Evolutionary conservation across 1,284 basidiomycete genomes (phyloP).

Genomic region (Sparassis latifolia): DNA sequence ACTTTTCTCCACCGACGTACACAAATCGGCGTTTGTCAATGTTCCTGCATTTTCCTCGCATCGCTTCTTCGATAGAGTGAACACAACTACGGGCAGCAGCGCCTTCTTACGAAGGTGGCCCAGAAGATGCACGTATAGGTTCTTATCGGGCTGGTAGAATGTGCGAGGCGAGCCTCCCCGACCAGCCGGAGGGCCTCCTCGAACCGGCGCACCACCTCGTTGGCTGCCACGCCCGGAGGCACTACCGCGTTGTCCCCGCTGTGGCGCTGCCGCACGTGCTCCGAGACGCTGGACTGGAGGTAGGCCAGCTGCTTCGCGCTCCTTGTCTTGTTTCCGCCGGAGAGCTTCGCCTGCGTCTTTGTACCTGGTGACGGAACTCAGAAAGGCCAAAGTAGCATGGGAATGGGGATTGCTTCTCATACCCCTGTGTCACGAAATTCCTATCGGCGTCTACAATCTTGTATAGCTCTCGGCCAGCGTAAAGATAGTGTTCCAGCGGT

Average conservation of each 20-base stretch:
- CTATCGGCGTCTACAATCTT: conserved; percentile 89
- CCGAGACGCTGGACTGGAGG: conserved; percentile 78
- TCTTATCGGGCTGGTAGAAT: conserved; percentile 77
- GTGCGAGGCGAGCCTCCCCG: conserved; percentile 52
- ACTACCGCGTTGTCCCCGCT: conserved; percentile 55
- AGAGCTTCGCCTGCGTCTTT: conserved; percentile 87
- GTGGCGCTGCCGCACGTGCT: conserved; percentile 65
- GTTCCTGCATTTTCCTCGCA: conserved; percentile 96
- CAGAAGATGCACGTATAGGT: conserved; percentile 91
- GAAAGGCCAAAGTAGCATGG: neutral
- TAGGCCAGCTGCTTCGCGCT: conserved; percentile 89
- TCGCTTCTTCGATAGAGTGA: conserved; percentile 94
- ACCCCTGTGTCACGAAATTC: conserved; percentile 76
- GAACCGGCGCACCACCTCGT: conserved; percentile 37
- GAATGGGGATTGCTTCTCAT: conserved; percentile 4
- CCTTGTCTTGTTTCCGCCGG: conserved; percentile 94
- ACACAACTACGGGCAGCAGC: conserved; percentile 91
- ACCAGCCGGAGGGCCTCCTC: conserved; percentile 41
- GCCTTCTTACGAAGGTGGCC: conserved; percentile 81
- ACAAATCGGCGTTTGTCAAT: conserved; percentile 85
- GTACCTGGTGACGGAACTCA: conserved; percentile 45
- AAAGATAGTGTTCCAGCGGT: conserved; percentile 95
- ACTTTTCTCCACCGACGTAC: conserved; percentile 86
- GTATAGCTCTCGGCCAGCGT: conserved; percentile 86
- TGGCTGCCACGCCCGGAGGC: conserved; percentile 34